These are phyloP conservation scores for Dictyophora rubrovolvata DNA, from an alignment of 768 basidiomycete species.

Conservation along the genomic window DNA sequence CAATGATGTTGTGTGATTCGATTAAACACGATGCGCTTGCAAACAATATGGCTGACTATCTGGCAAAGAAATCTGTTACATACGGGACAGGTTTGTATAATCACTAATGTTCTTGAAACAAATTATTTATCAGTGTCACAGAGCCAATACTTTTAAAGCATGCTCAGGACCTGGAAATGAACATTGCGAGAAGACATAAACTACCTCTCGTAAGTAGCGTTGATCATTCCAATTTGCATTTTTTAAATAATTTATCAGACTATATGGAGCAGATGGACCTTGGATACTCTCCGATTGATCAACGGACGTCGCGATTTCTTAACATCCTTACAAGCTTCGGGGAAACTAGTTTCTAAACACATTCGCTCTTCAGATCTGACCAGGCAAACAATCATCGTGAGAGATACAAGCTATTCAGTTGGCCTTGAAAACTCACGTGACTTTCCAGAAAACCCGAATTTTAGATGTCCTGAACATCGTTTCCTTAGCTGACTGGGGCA, in stretches of 20 bases:
- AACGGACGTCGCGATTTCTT: neutral
- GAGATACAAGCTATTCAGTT: neutral
- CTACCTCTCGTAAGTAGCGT: neutral
- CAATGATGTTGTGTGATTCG: slow-evolving; percentile 1
- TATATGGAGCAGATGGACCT: neutral
- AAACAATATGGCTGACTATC: neutral
- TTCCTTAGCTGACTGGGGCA: neutral
- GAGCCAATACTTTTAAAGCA: slow-evolving; percentile 4
- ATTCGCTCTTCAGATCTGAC: neutral
- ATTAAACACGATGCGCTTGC: neutral
- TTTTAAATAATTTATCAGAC: neutral
- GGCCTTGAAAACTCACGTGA: neutral
- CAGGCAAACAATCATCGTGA: neutral
- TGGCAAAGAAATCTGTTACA: neutral
- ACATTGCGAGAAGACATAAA: neutral
- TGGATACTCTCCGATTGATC: neutral
- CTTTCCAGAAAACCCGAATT: neutral
- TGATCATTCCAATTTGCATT: neutral
- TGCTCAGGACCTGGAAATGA: slow-evolving; percentile 2
- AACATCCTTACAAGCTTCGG: neutral
- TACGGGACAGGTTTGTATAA: neutral
- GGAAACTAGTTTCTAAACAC: neutral
- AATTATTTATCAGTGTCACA: neutral
- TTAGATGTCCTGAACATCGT: neutral
- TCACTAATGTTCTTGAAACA: neutral